Conservation (phyloP, 495 filamentous ascomycete species). For the Geoglossum glabrum region DNA sequence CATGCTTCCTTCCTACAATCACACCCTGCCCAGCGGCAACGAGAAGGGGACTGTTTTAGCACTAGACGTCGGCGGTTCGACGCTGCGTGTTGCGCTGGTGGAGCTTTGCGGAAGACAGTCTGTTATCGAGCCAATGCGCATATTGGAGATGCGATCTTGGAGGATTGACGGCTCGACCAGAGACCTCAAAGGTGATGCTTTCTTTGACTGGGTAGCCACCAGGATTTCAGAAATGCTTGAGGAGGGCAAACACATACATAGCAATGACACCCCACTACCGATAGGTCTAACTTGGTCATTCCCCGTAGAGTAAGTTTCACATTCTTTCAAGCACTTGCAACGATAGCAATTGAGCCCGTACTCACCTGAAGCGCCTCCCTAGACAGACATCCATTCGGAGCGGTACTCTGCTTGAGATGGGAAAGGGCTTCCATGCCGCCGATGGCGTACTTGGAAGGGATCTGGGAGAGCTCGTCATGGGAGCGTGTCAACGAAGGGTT, state of each 20-base stretch:
- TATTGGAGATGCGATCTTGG: slow-evolving; percentile 28
- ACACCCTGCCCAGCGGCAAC: slow-evolving; percentile 36
- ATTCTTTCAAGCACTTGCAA: not conserved
- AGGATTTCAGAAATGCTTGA: slow-evolving; percentile 31
- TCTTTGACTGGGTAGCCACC: slow-evolving; percentile 52
- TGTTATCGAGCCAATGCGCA: slow-evolving; percentile 18
- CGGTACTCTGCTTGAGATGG: slow-evolving; percentile 40
- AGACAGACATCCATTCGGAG: slow-evolving; percentile 36
- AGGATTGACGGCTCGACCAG: slow-evolving; percentile 34
- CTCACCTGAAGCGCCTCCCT: not conserved
- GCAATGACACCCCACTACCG: slow-evolving; percentile 21
- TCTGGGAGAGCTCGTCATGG: slow-evolving; percentile 35
- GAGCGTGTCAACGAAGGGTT: slow-evolving; percentile 30
- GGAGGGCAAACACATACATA: slow-evolving; percentile 13
- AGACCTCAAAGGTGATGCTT: slow-evolving; percentile 29
- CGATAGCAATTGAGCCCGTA: too few relatives aligned
- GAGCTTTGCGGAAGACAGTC: slow-evolving; percentile 31
- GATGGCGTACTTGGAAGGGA: slow-evolving; percentile 36
- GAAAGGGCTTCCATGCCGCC: slow-evolving; percentile 44
- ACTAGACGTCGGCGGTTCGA: slow-evolving; percentile 48
- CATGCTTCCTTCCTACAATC: slow-evolving; percentile 49
- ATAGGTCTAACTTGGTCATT: slow-evolving; percentile 53
- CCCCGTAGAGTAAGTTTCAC: slow-evolving; percentile 35
- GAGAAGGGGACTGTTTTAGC: slow-evolving; percentile 41
- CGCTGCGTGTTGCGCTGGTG: slow-evolving; percentile 41